Percentiles rank a stretch among this genome's conserved stretches.
Conservation (phyloP, 768 basidiomycete genomes). For the Gelatoporia subvermispora region DNA sequence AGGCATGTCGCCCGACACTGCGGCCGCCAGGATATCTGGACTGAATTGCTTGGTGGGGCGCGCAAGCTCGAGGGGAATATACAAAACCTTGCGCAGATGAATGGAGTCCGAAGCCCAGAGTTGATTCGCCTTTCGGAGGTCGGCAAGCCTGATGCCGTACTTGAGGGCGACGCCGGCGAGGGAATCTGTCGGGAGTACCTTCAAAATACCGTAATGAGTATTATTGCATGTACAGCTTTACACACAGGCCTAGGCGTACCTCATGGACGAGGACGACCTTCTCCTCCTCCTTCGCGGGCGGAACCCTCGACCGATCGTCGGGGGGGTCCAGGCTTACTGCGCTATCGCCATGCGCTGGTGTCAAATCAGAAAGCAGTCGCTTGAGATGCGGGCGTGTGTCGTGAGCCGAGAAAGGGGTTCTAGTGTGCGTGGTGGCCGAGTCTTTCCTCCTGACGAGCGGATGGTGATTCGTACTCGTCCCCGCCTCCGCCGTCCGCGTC, state of each 20-base stretch:
- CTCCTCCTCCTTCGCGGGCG: slow-evolving; percentile 27
- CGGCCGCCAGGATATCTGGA: slow-evolving; percentile 5
- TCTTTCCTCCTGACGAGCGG: slow-evolving; percentile 9
- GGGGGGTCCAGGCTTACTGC: background rate
- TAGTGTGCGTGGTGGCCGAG: slow-evolving; percentile 4
- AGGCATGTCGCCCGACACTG: background rate
- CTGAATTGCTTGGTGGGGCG: slow-evolving; percentile 37
- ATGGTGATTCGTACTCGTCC: slow-evolving; percentile 9
- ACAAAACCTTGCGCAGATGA: slow-evolving; percentile 76
- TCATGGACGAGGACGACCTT: slow-evolving; percentile 57
- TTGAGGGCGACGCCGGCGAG: slow-evolving; percentile 83
- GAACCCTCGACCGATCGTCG: background rate
- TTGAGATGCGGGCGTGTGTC: slow-evolving; percentile 20
- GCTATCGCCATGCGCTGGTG: background rate
- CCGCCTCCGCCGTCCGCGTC: slow-evolving; percentile 18
- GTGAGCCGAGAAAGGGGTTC: slow-evolving; percentile 6
- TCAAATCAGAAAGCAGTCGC: slow-evolving; percentile 16
- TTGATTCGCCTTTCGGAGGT: slow-evolving; percentile 84
- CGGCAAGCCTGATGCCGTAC: slow-evolving; percentile 81
- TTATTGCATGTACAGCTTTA: background rate
- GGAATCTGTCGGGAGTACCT: slow-evolving; percentile 76
- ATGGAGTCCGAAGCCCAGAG: slow-evolving; percentile 93
- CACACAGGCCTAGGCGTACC: slow-evolving; percentile 30
- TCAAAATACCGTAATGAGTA: background rate
- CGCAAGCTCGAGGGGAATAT: slow-evolving; percentile 69